Percentiles rank a stretch among this genome's conserved stretches.
Conservation (phyloP, 1,139 yeast species). For the Kluyveromyces marxianus region DNA sequence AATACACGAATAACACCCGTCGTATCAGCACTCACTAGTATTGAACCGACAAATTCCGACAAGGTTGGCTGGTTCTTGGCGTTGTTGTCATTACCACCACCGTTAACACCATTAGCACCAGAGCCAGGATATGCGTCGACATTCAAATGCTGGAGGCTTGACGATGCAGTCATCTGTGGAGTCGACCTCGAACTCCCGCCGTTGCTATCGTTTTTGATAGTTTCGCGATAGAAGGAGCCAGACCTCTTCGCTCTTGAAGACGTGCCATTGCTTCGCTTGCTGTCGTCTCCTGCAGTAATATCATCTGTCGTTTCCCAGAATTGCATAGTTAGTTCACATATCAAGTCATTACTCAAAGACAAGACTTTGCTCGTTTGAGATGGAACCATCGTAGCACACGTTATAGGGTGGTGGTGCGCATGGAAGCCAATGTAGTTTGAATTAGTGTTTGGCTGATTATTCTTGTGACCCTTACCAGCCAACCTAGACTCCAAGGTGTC, state of each 20-base stretch:
- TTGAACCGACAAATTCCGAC: constrained; percentile 30
- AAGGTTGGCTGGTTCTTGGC: constrained; percentile 13
- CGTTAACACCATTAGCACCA: constrained; percentile 9
- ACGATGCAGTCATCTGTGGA: background rate
- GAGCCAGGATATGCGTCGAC: no score
- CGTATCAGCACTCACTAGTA: constrained; percentile 69
- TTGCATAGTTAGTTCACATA: constrained; percentile 51
- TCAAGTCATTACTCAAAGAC: constrained; percentile 68
- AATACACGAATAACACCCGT: constrained; percentile 68
- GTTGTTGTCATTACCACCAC: constrained; percentile 10
- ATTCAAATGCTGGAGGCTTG: background rate
- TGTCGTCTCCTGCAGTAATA: constrained; percentile 7
- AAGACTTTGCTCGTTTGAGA: constrained; percentile 55
- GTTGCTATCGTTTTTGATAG: no score
- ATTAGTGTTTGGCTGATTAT: constrained; percentile 25
- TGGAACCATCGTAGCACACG: constrained; percentile 77
- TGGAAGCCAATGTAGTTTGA: constrained; percentile 58
- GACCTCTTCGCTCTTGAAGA: no score
- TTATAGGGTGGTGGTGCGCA: constrained; percentile 67
- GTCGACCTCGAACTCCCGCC: background rate
- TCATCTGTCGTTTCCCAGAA: constrained; percentile 30
- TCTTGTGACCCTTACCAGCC: background rate
- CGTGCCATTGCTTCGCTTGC: background rate
- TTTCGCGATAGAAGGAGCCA: no score
- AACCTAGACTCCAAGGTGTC: background rate